Base-by-base conservation (phyloP, 148 eudicot genomes). In the Bassia scoparia region DNA sequence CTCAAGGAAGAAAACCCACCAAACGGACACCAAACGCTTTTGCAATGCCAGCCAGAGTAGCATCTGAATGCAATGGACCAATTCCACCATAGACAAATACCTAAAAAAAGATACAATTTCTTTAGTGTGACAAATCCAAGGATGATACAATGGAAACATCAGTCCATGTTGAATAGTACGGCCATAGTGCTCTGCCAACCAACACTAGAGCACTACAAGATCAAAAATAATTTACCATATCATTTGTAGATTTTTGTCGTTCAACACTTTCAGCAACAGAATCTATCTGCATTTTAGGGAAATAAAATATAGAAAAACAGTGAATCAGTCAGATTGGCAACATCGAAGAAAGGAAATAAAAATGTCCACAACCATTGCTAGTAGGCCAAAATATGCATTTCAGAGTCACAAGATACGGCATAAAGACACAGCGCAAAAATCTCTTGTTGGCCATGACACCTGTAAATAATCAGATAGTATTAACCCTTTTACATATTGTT, bases 31-130 rank as follows among this genome's bases (percentile, higher is more conserved):
- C 97, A 84, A 88, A 95, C 24, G 98, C 96, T 81, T 95, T 95
- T 65, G 98, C 98, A 76, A 91, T 87, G 43, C 98, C 98, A 24
- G 91, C 86, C 31, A 89, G 79, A 54, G 98, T 91, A 79, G 86
- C 86, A 87, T 95, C 98, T 66, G 98, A 89, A 79, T 79, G 96
- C 84, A 95, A 79, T 33, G 97, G 96, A 50, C 98, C 97, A 61
- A 95, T 83, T 46, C 98, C 98, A 73, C 98, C 98, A 91, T 95
- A 85, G 70, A 95, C 83, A 79, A 95, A 95, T 24, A 95, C 97
- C 98, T 95, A 80, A 53, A 81, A 60, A 41, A 33, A 60, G 68
- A 75, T 67, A 72, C 61, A 68, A 70, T 33, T 48, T 31, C 50
- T 7, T 23, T 49, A 37, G 34, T n/a, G 50, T 67, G 27, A 16